Conservation (phyloP, 441 rosid species). For the Aleurites moluccanus region DNA sequence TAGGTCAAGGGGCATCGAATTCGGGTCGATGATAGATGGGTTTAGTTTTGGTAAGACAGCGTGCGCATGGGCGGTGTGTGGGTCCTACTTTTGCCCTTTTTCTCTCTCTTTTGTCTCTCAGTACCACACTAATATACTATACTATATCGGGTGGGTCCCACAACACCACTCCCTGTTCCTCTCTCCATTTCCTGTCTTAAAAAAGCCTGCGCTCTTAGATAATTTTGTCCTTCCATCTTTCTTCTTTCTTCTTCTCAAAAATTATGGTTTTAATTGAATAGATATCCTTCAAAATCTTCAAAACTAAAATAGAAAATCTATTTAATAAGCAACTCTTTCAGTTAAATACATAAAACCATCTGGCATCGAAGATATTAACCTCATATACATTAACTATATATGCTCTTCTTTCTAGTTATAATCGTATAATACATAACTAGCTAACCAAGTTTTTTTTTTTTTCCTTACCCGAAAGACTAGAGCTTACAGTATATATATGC, state of each 20-base stretch:
- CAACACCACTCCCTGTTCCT: conserved; percentile 10
- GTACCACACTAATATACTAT: too few relatives aligned
- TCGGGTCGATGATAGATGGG: conserved; percentile 41
- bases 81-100: conserved; percentile 31
- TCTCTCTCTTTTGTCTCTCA: conserved; percentile 34
- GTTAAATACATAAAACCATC: too few relatives aligned
- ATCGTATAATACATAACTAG: too few relatives aligned
- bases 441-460: background rate
- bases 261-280: too few relatives aligned
- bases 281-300: too few relatives aligned
- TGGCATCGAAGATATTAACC: too few relatives aligned
- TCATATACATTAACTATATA: too few relatives aligned
- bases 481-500: background rate
- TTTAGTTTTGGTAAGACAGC: conserved; percentile 58
- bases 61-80: conserved; percentile 86
- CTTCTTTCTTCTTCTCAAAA: background rate
- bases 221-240: conserved; percentile 23
- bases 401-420: too few relatives aligned
- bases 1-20: conserved; percentile 31
- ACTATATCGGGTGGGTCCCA: conserved; percentile 21
- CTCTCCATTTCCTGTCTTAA: conserved; percentile 12
- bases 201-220: conserved; percentile 24
- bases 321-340: too few relatives aligned
- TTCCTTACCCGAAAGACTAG: background rate
- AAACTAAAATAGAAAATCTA: too few relatives aligned